Evolutionary conservation across 352 stramenopile species (phyloP), one percentile per base, ranked within the genome.

Genomic region (Phytopythium ostracodes): DNA sequence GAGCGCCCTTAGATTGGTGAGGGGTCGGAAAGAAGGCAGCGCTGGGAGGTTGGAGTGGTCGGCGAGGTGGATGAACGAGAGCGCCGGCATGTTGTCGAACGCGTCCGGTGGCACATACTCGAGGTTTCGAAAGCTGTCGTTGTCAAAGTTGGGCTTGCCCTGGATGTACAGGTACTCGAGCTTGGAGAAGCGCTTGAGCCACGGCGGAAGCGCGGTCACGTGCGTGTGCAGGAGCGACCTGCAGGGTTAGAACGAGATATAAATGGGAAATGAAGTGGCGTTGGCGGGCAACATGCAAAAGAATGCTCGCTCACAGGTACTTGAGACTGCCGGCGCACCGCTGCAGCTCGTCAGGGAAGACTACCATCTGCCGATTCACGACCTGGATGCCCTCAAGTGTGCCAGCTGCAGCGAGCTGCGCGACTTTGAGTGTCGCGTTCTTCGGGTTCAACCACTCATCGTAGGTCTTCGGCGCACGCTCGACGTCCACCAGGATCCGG

Each of bases 141-240:
- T 25, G 8, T 0, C 18, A 56, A 42, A 56, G 31, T 15, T 17
- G 0, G 50, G 55, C 24, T 75, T 77, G 35, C 71, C 73, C 56
- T 81, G 44, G 40, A 81, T 65, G 24, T 76, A 75, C 50, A 81
- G 42, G 18, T 71, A 78, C 44, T 81, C 67, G 36, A 81, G 63
- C 10, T 69, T 53, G 2, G 58, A 63, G 38, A 78, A 70, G 14
- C 73, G 54, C 0, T 63, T 51, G 46, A 66, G 57, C 73, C 73
- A 78, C 5, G 22, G 11, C 9, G 73, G 73, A 20, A 81, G 20
- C n/a, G 55, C 64, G 1, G 10, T 56, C 4, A 62, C 71, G 38
- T 74, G 61, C 1, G 73, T 76, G 56, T 71, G 71, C 36, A 72
- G 43, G n/a, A 81, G 47, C 0, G 67, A 61, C 18, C 70, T 81